Evolutionary conservation across 202 grass and related monocot genomes (phyloP).

Genomic region (Setaria italica): DNA sequence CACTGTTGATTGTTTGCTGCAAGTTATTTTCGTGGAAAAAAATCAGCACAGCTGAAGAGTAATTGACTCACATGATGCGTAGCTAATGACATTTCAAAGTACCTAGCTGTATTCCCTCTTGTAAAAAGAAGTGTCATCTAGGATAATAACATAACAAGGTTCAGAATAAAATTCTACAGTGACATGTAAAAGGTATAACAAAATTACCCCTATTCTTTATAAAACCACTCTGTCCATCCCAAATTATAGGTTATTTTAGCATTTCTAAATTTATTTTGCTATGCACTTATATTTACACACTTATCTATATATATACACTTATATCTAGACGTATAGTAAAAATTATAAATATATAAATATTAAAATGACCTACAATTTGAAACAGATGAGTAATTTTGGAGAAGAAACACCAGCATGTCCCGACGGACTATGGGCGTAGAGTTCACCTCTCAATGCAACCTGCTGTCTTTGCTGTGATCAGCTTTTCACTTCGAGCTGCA

Average conservation of each 20-base stretch:
- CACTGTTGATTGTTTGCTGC: background rate
- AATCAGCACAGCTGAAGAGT: background rate
- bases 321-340: too few relatives aligned
- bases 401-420: background rate
- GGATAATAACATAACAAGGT: background rate
- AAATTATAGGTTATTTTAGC: too few relatives aligned
- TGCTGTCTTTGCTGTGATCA: background rate
- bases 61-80: too few relatives aligned
- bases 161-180: too few relatives aligned
- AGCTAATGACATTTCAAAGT: background rate
- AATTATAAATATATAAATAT: too few relatives aligned
- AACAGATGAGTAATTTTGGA: background rate
- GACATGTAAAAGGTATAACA: too few relatives aligned
- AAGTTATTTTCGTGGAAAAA: background rate
- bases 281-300: too few relatives aligned
- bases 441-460: background rate
- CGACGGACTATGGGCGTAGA: background rate
- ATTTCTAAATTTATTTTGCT: too few relatives aligned
- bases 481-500: background rate
- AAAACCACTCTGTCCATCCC: too few relatives aligned
- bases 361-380: too few relatives aligned
- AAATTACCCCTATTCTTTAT: too few relatives aligned
- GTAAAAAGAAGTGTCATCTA: background rate
- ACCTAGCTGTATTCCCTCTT: background rate
- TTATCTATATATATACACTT: too few relatives aligned